Percentiles rank a stretch among this genome's conserved stretches.
phyloP scores from a whole-genome alignment of 2,329 filamentous ascomycete genomes.

The Kalaharituber pfeilii region DNA sequence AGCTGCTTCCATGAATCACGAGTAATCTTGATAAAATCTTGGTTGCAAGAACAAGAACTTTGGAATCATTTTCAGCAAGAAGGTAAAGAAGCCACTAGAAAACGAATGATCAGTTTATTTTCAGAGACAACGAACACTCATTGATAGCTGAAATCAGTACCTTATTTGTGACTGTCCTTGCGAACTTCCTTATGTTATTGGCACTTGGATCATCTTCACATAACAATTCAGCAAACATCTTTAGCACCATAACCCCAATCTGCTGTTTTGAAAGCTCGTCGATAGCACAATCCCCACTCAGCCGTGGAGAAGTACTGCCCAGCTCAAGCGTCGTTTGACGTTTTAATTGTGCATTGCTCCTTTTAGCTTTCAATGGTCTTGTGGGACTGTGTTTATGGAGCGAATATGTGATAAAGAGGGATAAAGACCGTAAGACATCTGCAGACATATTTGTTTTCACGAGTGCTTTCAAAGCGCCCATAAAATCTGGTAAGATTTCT shows the following conservation, averaged over 20 bases:
- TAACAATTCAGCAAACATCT: conserved; percentile 59
- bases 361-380: conserved; percentile 31
- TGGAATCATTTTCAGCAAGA: conserved; percentile 67
- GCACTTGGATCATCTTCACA: conserved; percentile 50
- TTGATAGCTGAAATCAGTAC: conserved; percentile 31
- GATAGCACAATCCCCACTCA: conserved; percentile 18
- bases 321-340: conserved; percentile 25
- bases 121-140: neutral
- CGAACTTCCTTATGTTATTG: conserved; percentile 65
- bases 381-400: conserved; percentile 46
- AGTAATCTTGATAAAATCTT: conserved; percentile 73
- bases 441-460: conserved; percentile 65
- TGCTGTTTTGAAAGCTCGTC: conserved; percentile 42
- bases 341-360: conserved; percentile 28
- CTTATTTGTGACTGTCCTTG: conserved; percentile 87
- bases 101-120: conserved; percentile 14
- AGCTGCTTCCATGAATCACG: conserved; percentile 61
- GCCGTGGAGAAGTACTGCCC: conserved; percentile 13
- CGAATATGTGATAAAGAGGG: conserved; percentile 83
- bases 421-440: conserved; percentile 69
- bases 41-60: conserved; percentile 61
- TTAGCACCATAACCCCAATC: conserved; percentile 56
- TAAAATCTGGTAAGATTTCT: conserved; percentile 57
- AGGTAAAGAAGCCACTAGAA: conserved; percentile 75
- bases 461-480: conserved; percentile 61